Evolutionary conservation across 2,329 filamentous ascomycete genomes (phyloP).

Genomic region (Pestalotiopsis sp.): DNA sequence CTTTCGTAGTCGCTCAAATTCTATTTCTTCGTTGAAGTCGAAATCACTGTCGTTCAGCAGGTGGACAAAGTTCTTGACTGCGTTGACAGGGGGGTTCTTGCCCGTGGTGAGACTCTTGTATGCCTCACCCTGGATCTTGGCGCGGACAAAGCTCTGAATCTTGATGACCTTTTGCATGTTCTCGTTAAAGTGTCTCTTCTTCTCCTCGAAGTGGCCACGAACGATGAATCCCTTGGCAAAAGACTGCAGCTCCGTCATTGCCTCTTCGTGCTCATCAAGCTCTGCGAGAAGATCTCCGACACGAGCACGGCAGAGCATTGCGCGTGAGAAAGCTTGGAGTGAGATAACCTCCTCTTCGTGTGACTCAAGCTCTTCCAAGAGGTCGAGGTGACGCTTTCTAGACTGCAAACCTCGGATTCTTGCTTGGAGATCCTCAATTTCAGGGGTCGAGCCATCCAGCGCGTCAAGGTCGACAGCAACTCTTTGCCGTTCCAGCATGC

Average conservation of each 20-base stretch:
- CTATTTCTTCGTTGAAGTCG: conserved; percentile 97
- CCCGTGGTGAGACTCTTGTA: conserved; percentile 97
- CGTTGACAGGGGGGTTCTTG: conserved; percentile 94
- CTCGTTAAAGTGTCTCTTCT: conserved; percentile 85
- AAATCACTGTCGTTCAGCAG: conserved; percentile 97
- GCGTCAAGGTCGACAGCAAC: conserved; percentile 52
- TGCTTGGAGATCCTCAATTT: conserved; percentile 67
- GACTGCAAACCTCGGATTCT: conserved; percentile 66
- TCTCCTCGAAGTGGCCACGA: conserved; percentile 76
- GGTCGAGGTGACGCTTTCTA: conserved; percentile 60
- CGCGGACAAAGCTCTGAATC: conserved; percentile 94
- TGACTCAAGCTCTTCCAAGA: conserved; percentile 71
- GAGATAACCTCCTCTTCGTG: conserved; percentile 68
- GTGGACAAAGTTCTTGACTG: conserved; percentile 97
- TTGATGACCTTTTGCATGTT: conserved; percentile 99
- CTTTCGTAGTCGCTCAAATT: conserved; percentile 93
- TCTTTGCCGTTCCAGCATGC: conserved; percentile 59
- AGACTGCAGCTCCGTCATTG: conserved; percentile 74
- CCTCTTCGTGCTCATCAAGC: conserved; percentile 82
- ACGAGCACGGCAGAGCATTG: conserved; percentile 75
- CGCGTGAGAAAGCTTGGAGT: conserved; percentile 77
- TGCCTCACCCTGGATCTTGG: conserved; percentile 93
- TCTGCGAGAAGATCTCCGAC: conserved; percentile 75
- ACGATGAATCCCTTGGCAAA: conserved; percentile 74
- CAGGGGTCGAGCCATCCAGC: conserved; percentile 59